phyloP scores from a whole-genome alignment of 768 basidiomycete genomes.

The Boletus fagicola region DNA sequence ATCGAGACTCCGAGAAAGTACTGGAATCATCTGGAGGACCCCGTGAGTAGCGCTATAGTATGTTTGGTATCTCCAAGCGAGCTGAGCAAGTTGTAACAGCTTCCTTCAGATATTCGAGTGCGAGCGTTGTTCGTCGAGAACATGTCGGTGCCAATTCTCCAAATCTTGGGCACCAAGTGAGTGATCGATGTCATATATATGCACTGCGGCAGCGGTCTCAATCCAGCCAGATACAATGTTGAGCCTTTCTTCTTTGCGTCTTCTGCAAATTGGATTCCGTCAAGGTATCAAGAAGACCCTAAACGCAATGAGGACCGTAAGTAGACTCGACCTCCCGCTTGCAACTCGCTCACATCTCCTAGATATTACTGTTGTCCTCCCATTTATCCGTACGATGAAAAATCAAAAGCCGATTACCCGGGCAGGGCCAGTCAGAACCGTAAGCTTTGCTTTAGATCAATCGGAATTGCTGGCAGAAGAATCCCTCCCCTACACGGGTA shows the following conservation, averaged over 20 bases:
- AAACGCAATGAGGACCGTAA: constrained; percentile 46
- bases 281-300: constrained; percentile 57
- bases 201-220: background rate
- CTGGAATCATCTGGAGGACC: constrained; percentile 30
- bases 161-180: constrained; percentile 58
- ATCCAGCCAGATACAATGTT: constrained; percentile 44
- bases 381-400: constrained; percentile 47
- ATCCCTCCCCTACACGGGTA: constrained; percentile 20
- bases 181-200: constrained; percentile 4
- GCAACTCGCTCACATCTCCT: constrained; percentile 1
- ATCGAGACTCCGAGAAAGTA: constrained; percentile 23
- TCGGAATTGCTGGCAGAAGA: background rate
- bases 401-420: constrained; percentile 26
- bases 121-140: constrained; percentile 53
- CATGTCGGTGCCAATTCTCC: constrained; percentile 48
- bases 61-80: background rate
- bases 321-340: constrained; percentile 34
- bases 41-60: constrained; percentile 35
- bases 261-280: constrained; percentile 65
- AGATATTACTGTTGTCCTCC: constrained; percentile 59
- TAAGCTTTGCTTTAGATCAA: background rate
- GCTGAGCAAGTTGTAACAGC: constrained; percentile 12
- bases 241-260: constrained; percentile 69
- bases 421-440: constrained; percentile 14
- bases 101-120: constrained; percentile 40